Conservation (phyloP, 768 basidiomycete species). For the Trametes sanguinea region DNA sequence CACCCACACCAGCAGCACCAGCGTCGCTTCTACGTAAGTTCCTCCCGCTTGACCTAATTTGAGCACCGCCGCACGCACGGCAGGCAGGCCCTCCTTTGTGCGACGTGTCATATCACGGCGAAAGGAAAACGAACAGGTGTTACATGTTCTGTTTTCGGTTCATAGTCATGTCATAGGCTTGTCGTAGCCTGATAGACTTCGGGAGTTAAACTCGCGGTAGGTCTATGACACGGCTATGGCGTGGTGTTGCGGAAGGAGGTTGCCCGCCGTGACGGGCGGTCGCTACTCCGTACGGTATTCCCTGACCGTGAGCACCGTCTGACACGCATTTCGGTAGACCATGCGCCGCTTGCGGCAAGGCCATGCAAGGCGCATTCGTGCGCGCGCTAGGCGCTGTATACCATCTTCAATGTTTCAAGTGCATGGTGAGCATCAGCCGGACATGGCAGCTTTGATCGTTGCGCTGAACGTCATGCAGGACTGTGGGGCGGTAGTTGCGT, state of each 20-base stretch:
- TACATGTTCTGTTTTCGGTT: too few species aligned
- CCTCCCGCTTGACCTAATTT: slow-evolving; percentile 5
- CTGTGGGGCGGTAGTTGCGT: slow-evolving; percentile 93
- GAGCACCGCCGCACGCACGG: not conserved
- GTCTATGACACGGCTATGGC: too few species aligned
- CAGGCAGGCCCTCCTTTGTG: too few species aligned
- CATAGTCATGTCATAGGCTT: too few species aligned
- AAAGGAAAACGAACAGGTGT: too few species aligned
- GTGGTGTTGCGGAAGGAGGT: too few species aligned
- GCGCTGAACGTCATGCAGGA: slow-evolving; percentile 56
- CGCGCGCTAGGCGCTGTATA: slow-evolving; percentile 91
- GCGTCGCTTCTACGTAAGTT: slow-evolving; percentile 61
- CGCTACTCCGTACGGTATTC: not conserved
- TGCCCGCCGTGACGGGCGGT: too few species aligned
- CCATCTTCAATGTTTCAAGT: slow-evolving; percentile 98
- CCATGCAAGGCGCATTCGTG: slow-evolving; percentile 95
- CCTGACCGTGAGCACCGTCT: slow-evolving; percentile 23
- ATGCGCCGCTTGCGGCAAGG: slow-evolving; percentile 76
- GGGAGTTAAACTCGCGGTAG: too few species aligned
- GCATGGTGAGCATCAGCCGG: slow-evolving; percentile 64
- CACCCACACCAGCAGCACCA: slow-evolving; percentile 59
- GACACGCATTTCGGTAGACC: slow-evolving; percentile 44
- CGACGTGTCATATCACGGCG: too few species aligned
- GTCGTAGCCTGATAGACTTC: too few species aligned
- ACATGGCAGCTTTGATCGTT: slow-evolving; percentile 12